Percentiles rank a stretch among this genome's conserved stretches.
These are phyloP conservation scores for Neopestalotiopsis rosae DNA, from an alignment of 2,329 filamentous ascomycete species.

Conservation along the genomic window DNA sequence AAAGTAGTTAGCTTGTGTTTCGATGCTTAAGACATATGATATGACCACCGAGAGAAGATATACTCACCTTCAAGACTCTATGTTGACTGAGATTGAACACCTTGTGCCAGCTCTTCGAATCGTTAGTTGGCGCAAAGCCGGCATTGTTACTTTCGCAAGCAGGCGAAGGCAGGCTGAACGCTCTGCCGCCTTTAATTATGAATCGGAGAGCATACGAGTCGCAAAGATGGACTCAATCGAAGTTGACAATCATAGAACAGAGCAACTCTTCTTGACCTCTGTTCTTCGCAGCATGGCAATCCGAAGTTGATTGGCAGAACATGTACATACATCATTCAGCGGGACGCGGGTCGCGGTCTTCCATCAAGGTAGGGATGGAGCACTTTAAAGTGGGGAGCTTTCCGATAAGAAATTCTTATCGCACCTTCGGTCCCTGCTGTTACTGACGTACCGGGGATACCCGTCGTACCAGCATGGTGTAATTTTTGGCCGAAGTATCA, in stretches of 20 bases:
- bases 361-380: background rate
- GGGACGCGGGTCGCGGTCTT: background rate
- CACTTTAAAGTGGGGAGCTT: background rate
- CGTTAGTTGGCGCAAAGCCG: background rate
- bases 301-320: background rate
- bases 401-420: constrained; percentile 7
- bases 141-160: background rate
- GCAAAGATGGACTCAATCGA: background rate
- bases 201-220: background rate
- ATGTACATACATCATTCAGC: background rate
- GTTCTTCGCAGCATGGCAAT: background rate
- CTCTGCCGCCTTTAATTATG: background rate
- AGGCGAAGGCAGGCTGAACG: background rate
- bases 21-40: too few species aligned
- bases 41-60: background rate
- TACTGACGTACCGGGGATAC: background rate
- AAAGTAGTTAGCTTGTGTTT: background rate
- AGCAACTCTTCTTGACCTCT: too few species aligned
- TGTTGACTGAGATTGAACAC: background rate
- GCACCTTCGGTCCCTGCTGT: background rate
- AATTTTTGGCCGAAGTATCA: background rate
- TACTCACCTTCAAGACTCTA: background rate
- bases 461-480: background rate
- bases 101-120: constrained; percentile 2
- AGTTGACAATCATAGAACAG: too few species aligned